Base-by-base conservation (phyloP, 1,284 basidiomycete species). In the Naganishia sp. region DNA sequence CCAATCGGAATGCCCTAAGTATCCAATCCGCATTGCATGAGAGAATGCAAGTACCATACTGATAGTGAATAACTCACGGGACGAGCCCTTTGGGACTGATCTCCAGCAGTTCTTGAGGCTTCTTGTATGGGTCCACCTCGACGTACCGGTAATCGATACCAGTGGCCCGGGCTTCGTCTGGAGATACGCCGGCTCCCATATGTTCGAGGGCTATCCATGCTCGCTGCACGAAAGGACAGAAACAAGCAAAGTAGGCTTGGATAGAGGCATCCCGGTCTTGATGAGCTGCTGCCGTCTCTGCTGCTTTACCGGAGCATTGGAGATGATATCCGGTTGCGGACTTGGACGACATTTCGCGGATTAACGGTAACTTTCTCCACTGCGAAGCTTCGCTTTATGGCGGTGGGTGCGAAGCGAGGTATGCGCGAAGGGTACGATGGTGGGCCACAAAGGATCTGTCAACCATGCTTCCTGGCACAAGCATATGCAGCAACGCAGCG, bases 71-170 rank as follows among this genome's bases (percentile, higher is more conserved):
- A 21, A 78, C 77, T 35, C 84, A 89, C 0, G 90, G 89, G 0
- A 92, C 89, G 2, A 91, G 82, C 0, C 90, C 89, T 73, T 89
- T 90, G 0, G 89, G 88, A 23, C 88, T 90, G 18, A 90, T 82
- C 58, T 89, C 86, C 13, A 92, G 80, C n/a, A 92, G 82, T 42
- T 88, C 88, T 58, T 84, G 78, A 0, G 90, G 88, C 72, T 91
- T 92, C 79, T 86, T 85, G 81, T 91, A 90, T 1, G 89, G 88
- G 76, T 91, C 88, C 32, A 90, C 88, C 77, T 90, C 88, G 72
- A 66, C 50, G 39, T 66, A 66, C 10, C 42, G 39, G 43, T 66
- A 66, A 49, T 66, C 65, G 6, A 66, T 23, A 17, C 53, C 53
- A 11, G 49, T 21, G 11, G 17, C 32, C 43, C 60, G 60, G 15